Conservation (phyloP, 108 stramenopile species). For the Skeletonema potamos region DNA sequence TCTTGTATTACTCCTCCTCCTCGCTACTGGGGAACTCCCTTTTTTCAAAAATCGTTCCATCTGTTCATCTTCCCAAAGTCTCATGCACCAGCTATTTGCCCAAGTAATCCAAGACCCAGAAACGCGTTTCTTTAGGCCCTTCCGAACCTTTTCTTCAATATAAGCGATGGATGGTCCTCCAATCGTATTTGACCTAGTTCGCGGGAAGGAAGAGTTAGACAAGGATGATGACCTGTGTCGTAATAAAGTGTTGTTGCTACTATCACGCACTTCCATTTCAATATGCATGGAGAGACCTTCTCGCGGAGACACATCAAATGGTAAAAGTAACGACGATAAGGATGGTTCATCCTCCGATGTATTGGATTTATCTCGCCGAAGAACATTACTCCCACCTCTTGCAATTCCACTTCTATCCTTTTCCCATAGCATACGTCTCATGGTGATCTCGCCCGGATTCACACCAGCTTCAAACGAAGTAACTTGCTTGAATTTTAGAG, state of each 20-base stretch:
- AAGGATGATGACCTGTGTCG: constrained; percentile 7
- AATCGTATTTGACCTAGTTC: constrained; percentile 14
- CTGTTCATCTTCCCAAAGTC: constrained; percentile 47
- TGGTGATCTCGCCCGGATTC: background rate
- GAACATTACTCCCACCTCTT: background rate
- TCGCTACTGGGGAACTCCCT: background rate
- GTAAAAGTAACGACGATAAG: constrained; percentile 2
- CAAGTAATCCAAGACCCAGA: constrained; percentile 37
- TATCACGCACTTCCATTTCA: constrained; percentile 32
- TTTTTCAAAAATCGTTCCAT: constrained; percentile 8
- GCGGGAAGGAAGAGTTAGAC: constrained; percentile 19
- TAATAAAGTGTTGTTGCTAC: constrained; percentile 8
- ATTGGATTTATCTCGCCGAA: background rate
- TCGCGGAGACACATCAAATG: background rate
- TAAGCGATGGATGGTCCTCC: constrained; percentile 15
- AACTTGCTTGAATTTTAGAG: background rate
- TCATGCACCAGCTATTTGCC: constrained; percentile 43
- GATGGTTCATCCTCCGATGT: background rate
- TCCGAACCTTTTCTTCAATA: constrained; percentile 25
- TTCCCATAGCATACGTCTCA: background rate
- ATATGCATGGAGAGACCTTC: constrained; percentile 44
- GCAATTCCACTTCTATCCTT: background rate
- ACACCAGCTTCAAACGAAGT: background rate
- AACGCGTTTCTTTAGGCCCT: constrained; percentile 22
- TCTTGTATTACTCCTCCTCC: constrained; percentile 18